Conservation (phyloP, 1,284 basidiomycete genomes). For the Leccinum pachyderme region DNA sequence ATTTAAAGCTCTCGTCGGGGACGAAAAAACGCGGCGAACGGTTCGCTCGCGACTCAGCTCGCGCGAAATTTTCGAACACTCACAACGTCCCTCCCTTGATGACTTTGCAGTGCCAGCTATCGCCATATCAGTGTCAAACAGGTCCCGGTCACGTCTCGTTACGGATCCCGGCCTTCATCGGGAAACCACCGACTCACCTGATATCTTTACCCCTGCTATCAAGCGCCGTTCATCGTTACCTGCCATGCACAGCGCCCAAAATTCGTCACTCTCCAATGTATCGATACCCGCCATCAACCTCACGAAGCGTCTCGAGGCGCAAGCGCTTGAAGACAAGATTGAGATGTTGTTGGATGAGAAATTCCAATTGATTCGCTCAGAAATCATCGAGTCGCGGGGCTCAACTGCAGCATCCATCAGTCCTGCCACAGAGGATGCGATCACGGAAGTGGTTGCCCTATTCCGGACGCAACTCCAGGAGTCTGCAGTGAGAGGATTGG, state of each 20-base stretch:
- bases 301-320: conserved; percentile 54
- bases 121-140: conserved; percentile 46
- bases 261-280: conserved; percentile 40
- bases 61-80: conserved; percentile 60
- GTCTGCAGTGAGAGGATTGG: conserved; percentile 52
- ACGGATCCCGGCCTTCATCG: conserved; percentile 48
- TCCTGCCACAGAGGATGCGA: conserved; percentile 53
- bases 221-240: conserved; percentile 63
- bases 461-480: conserved; percentile 67
- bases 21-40: conserved; percentile 63
- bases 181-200: conserved; percentile 35
- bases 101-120: conserved; percentile 69
- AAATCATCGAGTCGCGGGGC: conserved; percentile 33
- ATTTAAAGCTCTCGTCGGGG: conserved; percentile 72
- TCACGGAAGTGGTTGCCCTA: conserved; percentile 63
- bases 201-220: conserved; percentile 49
- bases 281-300: conserved; percentile 52
- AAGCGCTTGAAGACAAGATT: conserved; percentile 57
- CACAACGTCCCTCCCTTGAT: conserved; percentile 67
- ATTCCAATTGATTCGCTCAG: conserved; percentile 50
- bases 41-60: conserved; percentile 75
- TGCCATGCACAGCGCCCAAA: conserved; percentile 43
- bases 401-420: conserved; percentile 33
- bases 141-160: conserved; percentile 50
- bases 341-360: conserved; percentile 65